Base-by-base conservation (phyloP, 345 rosid species). In the Populus tremula region DNA sequence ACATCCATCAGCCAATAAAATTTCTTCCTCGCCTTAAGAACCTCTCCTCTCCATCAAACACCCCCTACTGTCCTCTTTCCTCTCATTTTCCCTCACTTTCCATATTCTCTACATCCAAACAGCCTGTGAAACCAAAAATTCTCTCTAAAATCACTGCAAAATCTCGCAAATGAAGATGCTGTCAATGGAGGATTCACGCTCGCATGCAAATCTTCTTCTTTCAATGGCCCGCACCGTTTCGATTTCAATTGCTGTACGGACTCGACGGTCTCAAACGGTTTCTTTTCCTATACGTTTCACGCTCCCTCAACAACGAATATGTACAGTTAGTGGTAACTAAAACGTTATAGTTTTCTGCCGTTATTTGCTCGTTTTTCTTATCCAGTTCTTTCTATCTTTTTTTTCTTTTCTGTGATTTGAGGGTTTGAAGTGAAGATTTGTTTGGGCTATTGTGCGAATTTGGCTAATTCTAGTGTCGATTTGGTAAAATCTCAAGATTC, bases 101-200 rank as follows among this genome's bases (percentile, higher is more conserved):
- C 49, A 4, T 7, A 13, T 68, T 76, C 78, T 76, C 35, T 41
- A 64, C 31, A 6, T 68, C 80, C 83, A 80, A 76, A 67, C 84
- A 36, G 71, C 50, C 17, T 45, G 50, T 45, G 17, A 45, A 45
- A 47, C 61, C 70, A 2, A 8, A 25, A 45, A 31, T 41, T 71
- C 23, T 71, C 47, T 25, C 56, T 61, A 45, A 47, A 5, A 76
- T 41, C 50, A 76, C 20, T 35, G 67, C 79, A 43, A 82, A 88
- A 38, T 69, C 82, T 12, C 50, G 49, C 49, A 61, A 83, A 91
- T 90, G 92, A 87, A 84, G 85, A 82, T 85, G 89, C 80, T 86
- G 87, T 79, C 80, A 71, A 87, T 89, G 92, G 91, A 85, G 78
- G 87, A 82, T 76, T 86, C 85, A 78, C 79, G 79, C 77, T 86